Evolutionary conservation across 306 rosid species (phyloP), one percentile per base, ranked within the genome.

Genomic region (Cucumis hystrix): DNA sequence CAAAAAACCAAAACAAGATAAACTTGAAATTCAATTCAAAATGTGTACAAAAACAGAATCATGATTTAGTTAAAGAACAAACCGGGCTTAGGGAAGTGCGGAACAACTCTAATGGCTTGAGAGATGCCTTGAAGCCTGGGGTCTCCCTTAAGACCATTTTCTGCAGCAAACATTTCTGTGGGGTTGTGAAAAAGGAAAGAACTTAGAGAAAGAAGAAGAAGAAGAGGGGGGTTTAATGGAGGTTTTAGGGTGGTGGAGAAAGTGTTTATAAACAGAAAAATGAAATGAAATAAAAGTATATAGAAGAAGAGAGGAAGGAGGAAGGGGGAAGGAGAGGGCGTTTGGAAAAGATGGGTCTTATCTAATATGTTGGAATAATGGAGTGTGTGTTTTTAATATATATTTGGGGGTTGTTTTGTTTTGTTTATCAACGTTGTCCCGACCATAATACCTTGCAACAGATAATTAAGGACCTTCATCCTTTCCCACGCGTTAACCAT

Each of bases 21-120:
- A 85, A 75, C 83, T 79, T 81, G 12, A 67, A 83, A 16, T 52
- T 52, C n/a, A 61, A 65, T 65, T 39, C 7, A 43, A 43, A 41
- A 2, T 5, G 6, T 9, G 3, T 3, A 7, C 10, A 67, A 1
- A 40, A 40, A 7, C 10, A 67, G 4, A 40, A 40, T 4, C 71
- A 18, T n/a, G 7, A 35, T 61, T 61, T 61, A 11, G 43, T 30
- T 2, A 54, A 40, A 65, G n/a, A 35, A 8, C 30, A 52, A 51
- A 93, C 99, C 89, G 84, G 81, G 90, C 80, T 92, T 92, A 18
- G 98, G 99, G 76, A 96, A 96, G 93, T 96, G 91, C 82, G 99
- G 99, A 15, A 96, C 92, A 4, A 96, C 99, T 87, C 93, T 86
- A 79, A 96, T 96, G 80, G 98, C 92, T 82, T 89, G 85, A 9